These are phyloP conservation scores for Penicillium sp. DNA, from an alignment of 2,329 filamentous ascomycete species.

Conservation along the genomic window DNA sequence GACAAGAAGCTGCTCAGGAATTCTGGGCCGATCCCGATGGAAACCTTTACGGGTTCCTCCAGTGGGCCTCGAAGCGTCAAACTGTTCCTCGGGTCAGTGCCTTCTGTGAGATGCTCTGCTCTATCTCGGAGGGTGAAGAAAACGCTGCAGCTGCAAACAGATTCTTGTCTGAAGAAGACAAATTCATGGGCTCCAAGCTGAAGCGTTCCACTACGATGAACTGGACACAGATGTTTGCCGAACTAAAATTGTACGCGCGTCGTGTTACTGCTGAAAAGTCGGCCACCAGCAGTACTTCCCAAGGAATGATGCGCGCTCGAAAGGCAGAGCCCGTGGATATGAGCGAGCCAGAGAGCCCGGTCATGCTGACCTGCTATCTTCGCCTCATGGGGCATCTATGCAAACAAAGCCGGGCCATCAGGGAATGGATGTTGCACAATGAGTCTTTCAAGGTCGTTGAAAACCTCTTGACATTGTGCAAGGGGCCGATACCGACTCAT, in stretches of 20 bases:
- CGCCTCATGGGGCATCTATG: slow-evolving; percentile 80
- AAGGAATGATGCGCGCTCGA: slow-evolving; percentile 54
- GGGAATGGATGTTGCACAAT: slow-evolving; percentile 67
- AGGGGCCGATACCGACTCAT: slow-evolving; percentile 68
- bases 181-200: slow-evolving; percentile 69
- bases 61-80: slow-evolving; percentile 92
- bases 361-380: slow-evolving; percentile 94
- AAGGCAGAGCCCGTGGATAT: slow-evolving; percentile 63
- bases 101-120: slow-evolving; percentile 93
- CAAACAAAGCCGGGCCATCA: slow-evolving; percentile 65
- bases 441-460: slow-evolving; percentile 66
- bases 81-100: slow-evolving; percentile 94
- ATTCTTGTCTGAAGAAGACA: slow-evolving; percentile 82
- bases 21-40: slow-evolving; percentile 93
- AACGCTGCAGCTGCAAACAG: slow-evolving; percentile 81
- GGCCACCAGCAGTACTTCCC: slow-evolving; percentile 38
- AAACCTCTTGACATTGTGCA: slow-evolving; percentile 72
- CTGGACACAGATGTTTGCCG: slow-evolving; percentile 88
- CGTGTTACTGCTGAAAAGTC: slow-evolving; percentile 68
- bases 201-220: slow-evolving; percentile 79
- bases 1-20: slow-evolving; percentile 74
- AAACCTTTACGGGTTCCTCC: slow-evolving; percentile 88
- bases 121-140: slow-evolving; percentile 75
- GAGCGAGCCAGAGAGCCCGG: slow-evolving; percentile 88
- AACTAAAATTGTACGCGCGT: slow-evolving; percentile 76